These are phyloP conservation scores for Phyllosticta citrichinensis DNA, from an alignment of 2,329 filamentous ascomycete genomes.

Conservation along the genomic window DNA sequence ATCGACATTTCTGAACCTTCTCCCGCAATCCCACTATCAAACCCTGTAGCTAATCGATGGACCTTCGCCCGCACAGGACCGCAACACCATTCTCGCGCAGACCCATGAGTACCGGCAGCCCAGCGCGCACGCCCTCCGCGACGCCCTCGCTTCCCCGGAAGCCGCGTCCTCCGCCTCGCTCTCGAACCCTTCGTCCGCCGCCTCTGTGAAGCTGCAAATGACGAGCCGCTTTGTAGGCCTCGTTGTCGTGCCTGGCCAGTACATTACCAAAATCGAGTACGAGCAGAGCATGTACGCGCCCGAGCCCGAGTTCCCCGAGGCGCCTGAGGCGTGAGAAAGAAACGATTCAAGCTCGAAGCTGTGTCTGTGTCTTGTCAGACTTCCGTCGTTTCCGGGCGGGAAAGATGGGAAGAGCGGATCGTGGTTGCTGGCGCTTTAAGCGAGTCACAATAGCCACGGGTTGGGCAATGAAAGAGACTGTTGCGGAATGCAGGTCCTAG, in stretches of 20 bases:
- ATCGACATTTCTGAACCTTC: too few species aligned
- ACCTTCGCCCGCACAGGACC: conserved; percentile 47
- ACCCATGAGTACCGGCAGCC: conserved; percentile 86
- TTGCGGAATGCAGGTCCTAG: too few species aligned
- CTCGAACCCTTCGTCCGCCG: conserved; percentile 24
- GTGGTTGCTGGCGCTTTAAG: too few species aligned
- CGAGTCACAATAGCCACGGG: too few species aligned
- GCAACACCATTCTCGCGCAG: conserved; percentile 75
- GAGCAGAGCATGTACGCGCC: conserved; percentile 45
- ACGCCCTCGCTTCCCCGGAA: conserved; percentile 24
- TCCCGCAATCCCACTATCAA: neutral
- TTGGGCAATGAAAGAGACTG: too few species aligned
- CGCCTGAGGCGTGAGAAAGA: neutral
- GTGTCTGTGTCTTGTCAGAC: neutral
- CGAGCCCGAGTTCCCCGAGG: neutral
- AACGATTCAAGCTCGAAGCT: neutral
- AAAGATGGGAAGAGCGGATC: neutral
- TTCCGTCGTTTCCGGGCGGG: neutral
- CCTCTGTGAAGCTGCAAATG: conserved; percentile 55
- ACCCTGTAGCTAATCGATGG: neutral
- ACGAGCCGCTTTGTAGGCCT: conserved; percentile 78
- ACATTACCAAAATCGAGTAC: conserved; percentile 80
- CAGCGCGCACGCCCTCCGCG: conserved; percentile 32
- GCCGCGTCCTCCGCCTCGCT: conserved; percentile 27
- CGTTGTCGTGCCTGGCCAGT: conserved; percentile 76